Conservation (phyloP, 108 stramenopile species). For the Cyclotella cryptica region DNA sequence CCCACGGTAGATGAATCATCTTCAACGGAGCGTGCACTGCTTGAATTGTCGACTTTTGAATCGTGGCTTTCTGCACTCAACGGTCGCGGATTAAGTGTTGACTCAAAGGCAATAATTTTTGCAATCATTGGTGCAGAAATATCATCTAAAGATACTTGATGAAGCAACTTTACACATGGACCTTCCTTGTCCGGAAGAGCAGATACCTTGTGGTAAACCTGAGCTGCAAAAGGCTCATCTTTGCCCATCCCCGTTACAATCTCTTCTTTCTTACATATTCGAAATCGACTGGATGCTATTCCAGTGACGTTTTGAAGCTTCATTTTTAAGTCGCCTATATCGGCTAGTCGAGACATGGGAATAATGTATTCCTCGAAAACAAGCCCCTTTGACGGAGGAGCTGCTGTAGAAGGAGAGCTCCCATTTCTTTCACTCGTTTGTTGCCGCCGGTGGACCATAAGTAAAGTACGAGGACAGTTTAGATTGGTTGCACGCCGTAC, state of each 20-base stretch:
- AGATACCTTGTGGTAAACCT: slow-evolving; percentile 53
- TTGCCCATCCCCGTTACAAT: slow-evolving; percentile 47
- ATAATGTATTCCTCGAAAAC: slow-evolving; percentile 80
- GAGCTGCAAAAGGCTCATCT: slow-evolving; percentile 46
- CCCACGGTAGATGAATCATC: slow-evolving; percentile 42
- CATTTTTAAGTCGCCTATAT: slow-evolving; percentile 81
- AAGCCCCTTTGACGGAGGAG: slow-evolving; percentile 74
- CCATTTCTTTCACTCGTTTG: slow-evolving; percentile 14
- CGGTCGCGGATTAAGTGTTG: slow-evolving; percentile 66
- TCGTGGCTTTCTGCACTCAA: background rate
- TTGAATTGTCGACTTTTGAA: background rate
- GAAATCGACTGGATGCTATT: slow-evolving; percentile 62
- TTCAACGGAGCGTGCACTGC: slow-evolving; percentile 19
- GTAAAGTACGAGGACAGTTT: slow-evolving; percentile 73
- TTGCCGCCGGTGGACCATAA: slow-evolving; percentile 9
- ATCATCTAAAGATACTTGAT: slow-evolving; percentile 58
- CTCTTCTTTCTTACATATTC: slow-evolving; percentile 72
- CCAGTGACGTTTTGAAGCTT: slow-evolving; percentile 82
- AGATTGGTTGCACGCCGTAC: slow-evolving; percentile 76
- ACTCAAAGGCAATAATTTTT: slow-evolving; percentile 78
- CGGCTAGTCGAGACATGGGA: slow-evolving; percentile 84
- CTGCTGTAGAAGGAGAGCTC: background rate
- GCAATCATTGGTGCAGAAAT: slow-evolving; percentile 51
- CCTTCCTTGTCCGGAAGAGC: slow-evolving; percentile 82
- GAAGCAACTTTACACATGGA: slow-evolving; percentile 69